These are phyloP conservation scores for Cryptococcus floricola DNA, from an alignment of 1,284 basidiomycete genomes.

Conservation along the genomic window DNA sequence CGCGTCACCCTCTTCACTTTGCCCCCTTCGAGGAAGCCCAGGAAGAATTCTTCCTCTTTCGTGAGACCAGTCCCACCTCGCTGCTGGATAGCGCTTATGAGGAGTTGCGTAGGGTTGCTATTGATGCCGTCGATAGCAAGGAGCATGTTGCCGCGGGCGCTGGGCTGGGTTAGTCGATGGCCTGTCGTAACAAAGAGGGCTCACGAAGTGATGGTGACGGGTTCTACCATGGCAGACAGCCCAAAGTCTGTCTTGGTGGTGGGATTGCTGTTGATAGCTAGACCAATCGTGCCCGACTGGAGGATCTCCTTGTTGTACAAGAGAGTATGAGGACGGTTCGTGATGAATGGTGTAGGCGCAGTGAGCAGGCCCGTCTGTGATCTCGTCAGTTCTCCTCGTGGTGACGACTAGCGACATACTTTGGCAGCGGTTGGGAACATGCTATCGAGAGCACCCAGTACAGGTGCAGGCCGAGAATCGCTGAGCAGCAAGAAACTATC, in stretches of 20 bases:
- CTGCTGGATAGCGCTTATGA: slow-evolving; percentile 60
- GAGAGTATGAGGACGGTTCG: slow-evolving; percentile 72
- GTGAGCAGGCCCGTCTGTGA: slow-evolving; percentile 65
- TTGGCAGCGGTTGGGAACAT: slow-evolving; percentile 56
- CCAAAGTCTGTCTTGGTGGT: slow-evolving; percentile 54
- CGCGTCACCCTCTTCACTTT: slow-evolving; percentile 28
- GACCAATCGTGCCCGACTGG: slow-evolving; percentile 67
- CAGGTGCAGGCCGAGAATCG: slow-evolving; percentile 32
- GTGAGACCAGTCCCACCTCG: slow-evolving; percentile 40
- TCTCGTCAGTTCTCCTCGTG: slow-evolving; percentile 1
- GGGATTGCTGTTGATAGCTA: slow-evolving; percentile 54
- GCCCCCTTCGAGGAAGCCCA: slow-evolving; percentile 47
- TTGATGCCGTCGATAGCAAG: slow-evolving; percentile 54
- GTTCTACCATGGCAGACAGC: slow-evolving; percentile 55
- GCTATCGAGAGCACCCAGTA: slow-evolving; percentile 21
- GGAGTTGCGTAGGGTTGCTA: slow-evolving; percentile 65
- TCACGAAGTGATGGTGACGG: slow-evolving; percentile 60
- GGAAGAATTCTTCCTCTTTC: slow-evolving; percentile 68
- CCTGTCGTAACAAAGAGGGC: slow-evolving; percentile 9
- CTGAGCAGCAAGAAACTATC: slow-evolving; percentile 29
- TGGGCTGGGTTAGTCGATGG: slow-evolving; percentile 31
- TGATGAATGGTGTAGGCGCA: slow-evolving; percentile 79
- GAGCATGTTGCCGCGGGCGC: slow-evolving; percentile 75
- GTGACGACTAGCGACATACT: slow-evolving; percentile 46
- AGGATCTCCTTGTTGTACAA: slow-evolving; percentile 60